Evolutionary conservation across 2,329 filamentous ascomycete genomes (phyloP).

Genomic region (Penicillium crustosum): DNA sequence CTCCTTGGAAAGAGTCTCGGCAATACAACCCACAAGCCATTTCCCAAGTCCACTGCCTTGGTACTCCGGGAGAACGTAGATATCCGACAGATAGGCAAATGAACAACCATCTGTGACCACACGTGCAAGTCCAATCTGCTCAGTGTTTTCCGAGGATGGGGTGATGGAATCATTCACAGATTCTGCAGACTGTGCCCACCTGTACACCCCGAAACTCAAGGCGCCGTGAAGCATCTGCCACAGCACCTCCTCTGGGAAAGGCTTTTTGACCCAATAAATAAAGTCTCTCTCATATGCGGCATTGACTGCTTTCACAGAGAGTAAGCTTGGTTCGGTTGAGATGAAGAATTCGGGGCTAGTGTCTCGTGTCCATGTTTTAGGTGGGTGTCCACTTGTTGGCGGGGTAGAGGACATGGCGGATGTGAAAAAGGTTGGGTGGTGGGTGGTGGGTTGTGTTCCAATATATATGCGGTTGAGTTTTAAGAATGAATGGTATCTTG

Average conservation of each 20-base stretch:
- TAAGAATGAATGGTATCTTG: neutral
- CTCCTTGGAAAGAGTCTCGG: constrained; percentile 51
- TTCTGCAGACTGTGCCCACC: neutral
- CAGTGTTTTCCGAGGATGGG: constrained; percentile 19
- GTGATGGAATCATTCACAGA: neutral
- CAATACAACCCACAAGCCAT: constrained; percentile 63
- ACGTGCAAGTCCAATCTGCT: constrained; percentile 60
- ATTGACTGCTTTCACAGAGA: constrained; percentile 22
- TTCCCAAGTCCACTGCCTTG: constrained; percentile 63
- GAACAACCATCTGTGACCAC: constrained; percentile 70
- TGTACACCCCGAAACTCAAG: constrained; percentile 26
- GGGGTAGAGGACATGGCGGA: constrained; percentile 18
- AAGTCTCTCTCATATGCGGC: constrained; percentile 19
- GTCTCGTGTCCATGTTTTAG: constrained; percentile 20
- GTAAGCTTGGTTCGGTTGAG: constrained; percentile 19
- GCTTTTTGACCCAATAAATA: constrained; percentile 18
- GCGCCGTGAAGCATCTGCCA: constrained; percentile 22
- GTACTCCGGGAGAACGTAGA: constrained; percentile 62
- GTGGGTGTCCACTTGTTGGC: constrained; percentile 12
- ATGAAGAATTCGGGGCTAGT: constrained; percentile 18
- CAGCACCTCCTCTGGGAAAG: constrained; percentile 19
- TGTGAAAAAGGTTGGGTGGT: neutral
- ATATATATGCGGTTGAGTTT: neutral
- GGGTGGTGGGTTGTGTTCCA: neutral
- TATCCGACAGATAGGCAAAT: constrained; percentile 68